These are phyloP conservation scores for Ustilago curta DNA, from an alignment of 1,284 basidiomycete species.

Conservation along the genomic window DNA sequence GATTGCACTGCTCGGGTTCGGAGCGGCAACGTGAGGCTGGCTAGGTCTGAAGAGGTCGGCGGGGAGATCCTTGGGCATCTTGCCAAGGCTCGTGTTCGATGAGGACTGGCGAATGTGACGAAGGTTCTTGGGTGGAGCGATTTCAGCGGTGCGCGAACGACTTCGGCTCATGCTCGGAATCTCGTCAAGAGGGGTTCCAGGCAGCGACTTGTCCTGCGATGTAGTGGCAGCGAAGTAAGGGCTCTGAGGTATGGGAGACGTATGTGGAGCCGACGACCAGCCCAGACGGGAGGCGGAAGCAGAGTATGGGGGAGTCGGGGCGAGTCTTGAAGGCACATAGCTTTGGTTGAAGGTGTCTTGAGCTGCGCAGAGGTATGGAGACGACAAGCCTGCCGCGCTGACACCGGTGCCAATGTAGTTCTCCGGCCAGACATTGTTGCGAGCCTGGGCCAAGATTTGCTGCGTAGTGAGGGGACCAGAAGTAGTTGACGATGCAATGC, in stretches of 20 bases:
- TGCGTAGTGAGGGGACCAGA: constrained; percentile 39
- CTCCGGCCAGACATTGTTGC: constrained; percentile 47
- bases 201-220: constrained; percentile 28
- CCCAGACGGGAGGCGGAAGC: constrained; percentile 12
- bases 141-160: constrained; percentile 25
- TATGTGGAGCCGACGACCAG: constrained; percentile 23
- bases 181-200: constrained; percentile 7
- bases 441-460: constrained; percentile 45
- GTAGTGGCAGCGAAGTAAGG: background rate
- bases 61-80: constrained; percentile 16
- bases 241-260: constrained; percentile 23
- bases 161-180: constrained; percentile 5
- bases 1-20: background rate
- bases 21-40: background rate
- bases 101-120: constrained; percentile 41
- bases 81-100: constrained; percentile 23
- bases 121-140: constrained; percentile 35
- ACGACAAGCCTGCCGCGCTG: constrained; percentile 38
- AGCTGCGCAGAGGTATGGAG: constrained; percentile 20
- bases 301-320: constrained; percentile 27
- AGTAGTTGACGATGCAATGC: constrained; percentile 1
- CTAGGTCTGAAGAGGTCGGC: constrained; percentile 18
- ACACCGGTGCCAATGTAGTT: constrained; percentile 39
- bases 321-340: constrained; percentile 32
- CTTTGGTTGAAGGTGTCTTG: constrained; percentile 31